Evolutionary conservation across 306 rosid species (phyloP).

Genomic region (Hylodesmum podocarpum): DNA sequence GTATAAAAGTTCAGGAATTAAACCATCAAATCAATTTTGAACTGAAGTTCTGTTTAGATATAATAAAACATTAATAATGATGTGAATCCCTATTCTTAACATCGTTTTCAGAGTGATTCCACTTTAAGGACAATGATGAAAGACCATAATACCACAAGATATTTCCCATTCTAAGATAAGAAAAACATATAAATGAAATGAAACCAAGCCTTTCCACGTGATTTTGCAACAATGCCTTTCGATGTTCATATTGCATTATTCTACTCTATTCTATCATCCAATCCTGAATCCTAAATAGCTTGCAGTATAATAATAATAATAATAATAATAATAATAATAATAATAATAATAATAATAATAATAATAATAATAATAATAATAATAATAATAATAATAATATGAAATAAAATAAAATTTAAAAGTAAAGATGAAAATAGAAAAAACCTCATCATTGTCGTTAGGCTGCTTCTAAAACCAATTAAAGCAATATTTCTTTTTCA

Average conservation of each 20-base stretch:
- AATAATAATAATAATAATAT: too few species aligned
- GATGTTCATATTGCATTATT: background rate
- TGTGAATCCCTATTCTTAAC: background rate
- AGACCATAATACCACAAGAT: background rate
- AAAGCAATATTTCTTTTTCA: too few species aligned
- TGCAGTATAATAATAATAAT: too few species aligned
- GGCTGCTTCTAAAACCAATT: conserved; percentile 81
- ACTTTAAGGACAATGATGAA: background rate
- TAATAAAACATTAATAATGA: background rate
- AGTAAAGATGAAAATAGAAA: background rate
- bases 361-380: too few species aligned
- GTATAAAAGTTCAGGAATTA: background rate
- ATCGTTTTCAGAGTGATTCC: background rate
- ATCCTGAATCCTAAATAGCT: background rate
- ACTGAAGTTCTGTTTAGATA: background rate
- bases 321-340: too few species aligned
- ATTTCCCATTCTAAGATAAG: background rate
- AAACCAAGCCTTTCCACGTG: background rate
- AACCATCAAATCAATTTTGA: background rate
- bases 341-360: background rate
- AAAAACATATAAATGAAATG: background rate
- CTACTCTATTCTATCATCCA: background rate
- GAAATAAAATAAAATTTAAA: background rate
- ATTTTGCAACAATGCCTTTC: background rate
- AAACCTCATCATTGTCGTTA: conserved; percentile 70